These are phyloP conservation scores for Arctium lappa DNA, from an alignment of 129 eudicot species.

Conservation along the genomic window DNA sequence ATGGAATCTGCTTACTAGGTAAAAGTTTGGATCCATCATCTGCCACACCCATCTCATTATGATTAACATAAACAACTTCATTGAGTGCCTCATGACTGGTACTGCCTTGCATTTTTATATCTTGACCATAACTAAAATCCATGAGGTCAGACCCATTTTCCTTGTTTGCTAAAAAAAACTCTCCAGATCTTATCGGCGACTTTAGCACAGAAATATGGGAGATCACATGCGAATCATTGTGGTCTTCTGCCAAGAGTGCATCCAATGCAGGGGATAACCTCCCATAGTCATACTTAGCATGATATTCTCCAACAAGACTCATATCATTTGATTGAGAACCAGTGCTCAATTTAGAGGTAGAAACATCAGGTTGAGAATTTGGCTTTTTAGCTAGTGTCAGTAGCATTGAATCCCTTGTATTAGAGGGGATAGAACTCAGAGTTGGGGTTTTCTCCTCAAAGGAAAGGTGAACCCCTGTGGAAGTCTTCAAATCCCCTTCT, in stretches of 20 bases:
- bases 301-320: constrained; percentile 78
- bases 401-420: constrained; percentile 51
- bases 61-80: constrained; percentile 28
- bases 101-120: constrained; percentile 18
- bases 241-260: constrained; percentile 58
- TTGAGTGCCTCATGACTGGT: constrained; percentile 10
- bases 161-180: constrained; percentile 7
- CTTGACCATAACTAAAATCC: constrained; percentile 21
- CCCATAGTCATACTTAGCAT: constrained; percentile 60
- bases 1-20: constrained; percentile 10
- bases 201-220: constrained; percentile 19
- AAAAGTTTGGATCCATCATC: constrained; percentile 21
- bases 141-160: constrained; percentile 27
- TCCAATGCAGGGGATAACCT: constrained; percentile 62
- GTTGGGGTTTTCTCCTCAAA: constrained; percentile 81
- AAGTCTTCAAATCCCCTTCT: constrained; percentile 68
- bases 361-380: constrained; percentile 21
- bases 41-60: constrained; percentile 17
- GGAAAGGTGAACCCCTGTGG: constrained; percentile 53
- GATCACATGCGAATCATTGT: constrained; percentile 31
- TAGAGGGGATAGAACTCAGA: constrained; percentile 25
- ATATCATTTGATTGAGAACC: constrained; percentile 61
- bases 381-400: constrained; percentile 57
- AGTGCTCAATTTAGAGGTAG: constrained; percentile 33
- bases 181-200: constrained; percentile 29